These are phyloP conservation scores for Lineolata rhizophorae DNA, from an alignment of 495 filamentous ascomycete species.

Conservation along the genomic window DNA sequence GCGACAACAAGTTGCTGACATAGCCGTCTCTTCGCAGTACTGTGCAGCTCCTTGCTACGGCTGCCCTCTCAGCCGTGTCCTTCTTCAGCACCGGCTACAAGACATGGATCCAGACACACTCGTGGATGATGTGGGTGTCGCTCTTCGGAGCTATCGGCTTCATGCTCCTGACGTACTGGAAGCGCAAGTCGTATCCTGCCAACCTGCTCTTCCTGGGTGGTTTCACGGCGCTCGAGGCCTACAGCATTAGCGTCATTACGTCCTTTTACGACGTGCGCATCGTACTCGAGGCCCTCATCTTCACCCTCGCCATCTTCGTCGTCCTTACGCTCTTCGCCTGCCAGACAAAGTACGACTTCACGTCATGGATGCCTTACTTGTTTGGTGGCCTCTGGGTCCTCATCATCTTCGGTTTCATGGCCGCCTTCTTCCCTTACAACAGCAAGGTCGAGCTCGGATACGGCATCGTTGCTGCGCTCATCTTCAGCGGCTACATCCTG, in stretches of 20 bases:
- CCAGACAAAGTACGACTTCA: conserved; percentile 98
- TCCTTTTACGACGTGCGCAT: conserved; percentile 65
- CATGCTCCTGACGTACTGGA: conserved; percentile 87
- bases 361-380: conserved; percentile 84
- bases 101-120: conserved; percentile 64
- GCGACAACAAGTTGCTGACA: too few relatives aligned
- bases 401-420: conserved; percentile 80
- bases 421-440: conserved; percentile 59
- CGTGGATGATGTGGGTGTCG: conserved; percentile 67
- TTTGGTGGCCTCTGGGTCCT: conserved; percentile 78
- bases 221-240: conserved; percentile 86
- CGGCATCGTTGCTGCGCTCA: conserved; percentile 52
- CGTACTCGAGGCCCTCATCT: conserved; percentile 72
- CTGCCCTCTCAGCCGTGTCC: conserved; percentile 54
- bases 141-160: conserved; percentile 61
- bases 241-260: conserved; percentile 75
- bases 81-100: conserved; percentile 70
- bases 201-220: conserved; percentile 82
- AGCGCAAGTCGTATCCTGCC: conserved; percentile 85
- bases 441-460: conserved; percentile 67
- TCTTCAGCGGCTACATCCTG: conserved; percentile 86
- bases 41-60: conserved; percentile 71
- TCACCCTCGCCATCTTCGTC: conserved; percentile 85
- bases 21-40: conserved; percentile 40
- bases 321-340: conserved; percentile 86